These are phyloP conservation scores for Comarum palustre DNA, from an alignment of 306 rosid genomes.

Conservation along the genomic window DNA sequence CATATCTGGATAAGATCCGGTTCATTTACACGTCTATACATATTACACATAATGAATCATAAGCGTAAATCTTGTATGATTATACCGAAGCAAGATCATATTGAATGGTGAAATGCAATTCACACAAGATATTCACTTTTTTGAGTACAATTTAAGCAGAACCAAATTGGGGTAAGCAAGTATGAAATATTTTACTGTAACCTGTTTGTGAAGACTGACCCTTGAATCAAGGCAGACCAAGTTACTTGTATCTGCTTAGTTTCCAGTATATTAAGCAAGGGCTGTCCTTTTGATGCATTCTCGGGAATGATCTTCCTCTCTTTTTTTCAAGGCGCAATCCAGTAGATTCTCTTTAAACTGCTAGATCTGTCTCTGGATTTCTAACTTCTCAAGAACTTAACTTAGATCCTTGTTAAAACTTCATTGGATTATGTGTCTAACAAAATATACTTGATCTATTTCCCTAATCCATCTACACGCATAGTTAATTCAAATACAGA, in stretches of 20 bases:
- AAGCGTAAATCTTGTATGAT: neutral
- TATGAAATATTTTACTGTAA: neutral
- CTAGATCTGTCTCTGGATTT: constrained; percentile 5
- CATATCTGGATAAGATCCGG: too few species aligned
- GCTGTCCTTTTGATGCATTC: constrained; percentile 18
- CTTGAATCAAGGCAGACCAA: neutral
- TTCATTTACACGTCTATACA: too few species aligned
- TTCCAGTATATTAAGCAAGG: constrained; percentile 5
- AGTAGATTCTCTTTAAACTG: neutral
- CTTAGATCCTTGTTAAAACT: neutral
- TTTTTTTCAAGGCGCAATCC: constrained; percentile 10
- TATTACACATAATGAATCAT: too few species aligned
- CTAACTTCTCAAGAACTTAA: neutral
- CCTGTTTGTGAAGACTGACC: neutral
- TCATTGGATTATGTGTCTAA: neutral
- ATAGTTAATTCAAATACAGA: neutral
- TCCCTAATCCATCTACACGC: constrained; percentile 6
- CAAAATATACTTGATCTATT: neutral
- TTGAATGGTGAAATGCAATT: neutral
- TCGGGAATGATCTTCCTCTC: constrained; percentile 31
- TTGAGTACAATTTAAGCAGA: neutral
- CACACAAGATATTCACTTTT: neutral
- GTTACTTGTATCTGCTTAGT: constrained; percentile 7
- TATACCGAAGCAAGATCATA: neutral
- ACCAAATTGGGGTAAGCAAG: neutral